Evolutionary conservation across 345 rosid genomes (phyloP), one percentile per base, ranked within the genome.

Genomic region (Noccaea caerulescens): DNA sequence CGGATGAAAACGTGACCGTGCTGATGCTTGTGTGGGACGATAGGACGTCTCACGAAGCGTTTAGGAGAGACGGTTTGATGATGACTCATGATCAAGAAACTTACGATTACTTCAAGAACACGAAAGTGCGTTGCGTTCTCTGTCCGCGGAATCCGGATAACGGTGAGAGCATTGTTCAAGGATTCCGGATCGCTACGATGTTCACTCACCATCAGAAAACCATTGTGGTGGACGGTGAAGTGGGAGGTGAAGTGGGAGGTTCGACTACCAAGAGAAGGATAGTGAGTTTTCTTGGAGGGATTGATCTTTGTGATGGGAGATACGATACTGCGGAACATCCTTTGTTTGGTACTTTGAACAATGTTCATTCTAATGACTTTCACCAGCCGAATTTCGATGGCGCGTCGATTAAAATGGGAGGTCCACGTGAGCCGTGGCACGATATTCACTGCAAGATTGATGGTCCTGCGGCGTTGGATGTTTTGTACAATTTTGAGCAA

Each of bases 401-500:
- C 0, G 54, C 96, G 13, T 87, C 93, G 0, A 80, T 90, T 4
- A 66, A 38, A 46, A 90, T 84, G 53, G 98, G 98, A 1, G 98
- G 98, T 69, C 98, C 98, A 0, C 81, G 98, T 52, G 97, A 90
- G 80, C 98, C 98, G 0, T 93, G 98, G 98, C 98, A 93, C 38
- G 98, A 93, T 72, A 80, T 90, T 59, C 98, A 93, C 33, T 93
- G 97, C 76, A 83, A 81, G 66, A 73, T 93, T 3, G 97, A 93
- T 68, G 98, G 98, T 50, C 91, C 95, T 12, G 83, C 82, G 2
- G 97, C 97, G 0, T 93, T 97, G 97, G 98, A 93, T 74, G 90
- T 90, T 23, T 78, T 93, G 55, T 83, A 81, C 80, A 93, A 87
- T 72, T 93, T 93, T 60, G 98, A 93, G 79, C 98, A 93, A 47